These are phyloP conservation scores for Geum urbanum DNA, from an alignment of 306 rosid genomes.

Conservation along the genomic window DNA sequence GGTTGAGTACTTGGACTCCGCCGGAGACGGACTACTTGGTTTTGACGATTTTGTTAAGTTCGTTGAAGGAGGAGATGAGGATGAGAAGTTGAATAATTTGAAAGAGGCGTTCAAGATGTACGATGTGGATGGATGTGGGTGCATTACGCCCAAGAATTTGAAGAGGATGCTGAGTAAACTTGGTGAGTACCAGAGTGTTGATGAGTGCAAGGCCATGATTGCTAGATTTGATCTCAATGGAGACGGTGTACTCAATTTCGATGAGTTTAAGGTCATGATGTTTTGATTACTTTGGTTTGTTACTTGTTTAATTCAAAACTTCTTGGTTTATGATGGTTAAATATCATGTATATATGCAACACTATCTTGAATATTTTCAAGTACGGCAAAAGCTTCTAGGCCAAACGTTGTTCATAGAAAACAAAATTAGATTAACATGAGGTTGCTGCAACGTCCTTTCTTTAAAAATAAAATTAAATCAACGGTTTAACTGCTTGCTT, in stretches of 20 bases:
- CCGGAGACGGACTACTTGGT: constrained; percentile 58
- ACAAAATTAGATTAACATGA: no score
- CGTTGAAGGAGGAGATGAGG: constrained; percentile 63
- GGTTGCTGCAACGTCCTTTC: no score
- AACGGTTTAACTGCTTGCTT: no score
- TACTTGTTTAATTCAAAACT: neutral
- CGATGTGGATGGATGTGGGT: constrained; percentile 66
- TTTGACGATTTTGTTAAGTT: constrained; percentile 66
- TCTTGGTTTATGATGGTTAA: neutral
- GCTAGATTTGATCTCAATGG: constrained; percentile 68
- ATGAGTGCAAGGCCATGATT: constrained; percentile 62
- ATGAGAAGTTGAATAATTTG: constrained; percentile 57
- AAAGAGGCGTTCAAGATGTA: constrained; percentile 75
- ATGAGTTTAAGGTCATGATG: constrained; percentile 85
- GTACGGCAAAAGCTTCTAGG: no score
- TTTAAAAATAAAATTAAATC: no score
- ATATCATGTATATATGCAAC: neutral
- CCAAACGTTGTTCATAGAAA: no score
- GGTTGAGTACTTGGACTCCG: constrained; percentile 40
- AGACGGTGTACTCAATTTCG: constrained; percentile 73
- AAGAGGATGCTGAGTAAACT: constrained; percentile 61
- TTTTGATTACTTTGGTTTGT: constrained; percentile 16
- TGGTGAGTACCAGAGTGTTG: constrained; percentile 56
- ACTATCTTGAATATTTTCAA: no score
- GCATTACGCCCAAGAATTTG: constrained; percentile 70